Evolutionary conservation across 1,139 yeast genomes (phyloP), one percentile per base, ranked within the genome.

Genomic region (Blastobotrys aristatus): DNA sequence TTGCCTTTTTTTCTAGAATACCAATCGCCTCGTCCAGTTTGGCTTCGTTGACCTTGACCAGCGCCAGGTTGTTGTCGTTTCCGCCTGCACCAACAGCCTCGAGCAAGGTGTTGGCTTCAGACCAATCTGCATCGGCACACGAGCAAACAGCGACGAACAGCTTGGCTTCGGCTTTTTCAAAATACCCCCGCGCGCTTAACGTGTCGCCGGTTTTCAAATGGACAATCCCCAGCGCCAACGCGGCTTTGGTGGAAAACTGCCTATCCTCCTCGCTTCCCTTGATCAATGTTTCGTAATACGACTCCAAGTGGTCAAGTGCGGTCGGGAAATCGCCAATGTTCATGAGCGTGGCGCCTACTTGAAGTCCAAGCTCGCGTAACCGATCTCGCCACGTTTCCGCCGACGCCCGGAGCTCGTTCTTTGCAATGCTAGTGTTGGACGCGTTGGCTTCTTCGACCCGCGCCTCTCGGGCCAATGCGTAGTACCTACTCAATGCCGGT

Each of bases 11-110:
- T 11, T 67, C 64, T 2, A 80, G 63, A 41, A 73, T 67, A 11
- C 64, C 57, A 26, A 75, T 60, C 3, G 79, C 73, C 34, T 57
- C 62, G 35, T 68, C 71, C 46, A 79, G 70, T 29, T 77, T 68
- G 35, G 76, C 74, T 24, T 59, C 58, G 42, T 63, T 57, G 5
- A 62, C 49, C 38, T 57, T 49, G 4, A 60, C 53, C 14, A 63
- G 44, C 1, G 65, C 63, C 18, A 57, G 48, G 37, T 59, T 56
- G 43, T 60, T 60, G 5, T 40, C 43, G 4, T 18, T 49, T n/a
- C n/a, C n/a, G 2, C 38, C 22, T 21, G 27, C 34, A 6, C 33
- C 38, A 4, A 17, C 7, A 5, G 29, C 10, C 17, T 50, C 53
- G 13, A 17, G 22, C 22, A 56, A 43, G 10, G 37, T 46, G 5